Evolutionary conservation across 2,329 filamentous ascomycete species (phyloP).

Genomic region (Chrysoporthe austroafricana): DNA sequence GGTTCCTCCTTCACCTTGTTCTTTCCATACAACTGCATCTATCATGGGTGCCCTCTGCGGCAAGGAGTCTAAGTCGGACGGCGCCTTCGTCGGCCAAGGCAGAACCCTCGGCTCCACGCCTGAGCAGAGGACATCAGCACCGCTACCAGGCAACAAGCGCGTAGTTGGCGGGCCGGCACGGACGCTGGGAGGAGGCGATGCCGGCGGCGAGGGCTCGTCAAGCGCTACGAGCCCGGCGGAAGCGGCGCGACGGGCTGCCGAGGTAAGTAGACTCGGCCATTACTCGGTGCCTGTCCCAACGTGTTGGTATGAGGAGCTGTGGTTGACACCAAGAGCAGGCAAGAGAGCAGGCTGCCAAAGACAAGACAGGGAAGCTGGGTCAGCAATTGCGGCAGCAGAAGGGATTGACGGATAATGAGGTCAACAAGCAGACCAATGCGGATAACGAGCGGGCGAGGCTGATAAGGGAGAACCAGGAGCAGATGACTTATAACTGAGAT

Average conservation of each 20-base stretch:
- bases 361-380: constrained; percentile 70
- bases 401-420: constrained; percentile 70
- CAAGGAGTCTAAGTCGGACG: constrained; percentile 65
- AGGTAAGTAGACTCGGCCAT: constrained; percentile 57
- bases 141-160: constrained; percentile 50
- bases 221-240: constrained; percentile 34
- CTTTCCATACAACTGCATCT: not conserved
- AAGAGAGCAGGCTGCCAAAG: constrained; percentile 61
- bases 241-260: constrained; percentile 74
- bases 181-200: constrained; percentile 61
- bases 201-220: constrained; percentile 38
- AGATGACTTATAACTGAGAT: constrained; percentile 59
- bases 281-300: not conserved
- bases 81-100: constrained; percentile 73
- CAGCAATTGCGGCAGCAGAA: constrained; percentile 75
- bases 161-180: constrained; percentile 59
- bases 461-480: constrained; percentile 59
- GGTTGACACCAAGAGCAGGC: constrained; percentile 53
- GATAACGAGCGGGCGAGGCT: constrained; percentile 69
- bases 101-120: constrained; percentile 68
- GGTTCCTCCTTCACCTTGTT: not conserved
- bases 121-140: constrained; percentile 51
- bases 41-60: constrained; percentile 88
- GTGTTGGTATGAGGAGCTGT: not conserved
- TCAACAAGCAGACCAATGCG: constrained; percentile 68